Base-by-base conservation (phyloP, 2,329 filamentous ascomycete genomes). In the Leptosphaerulina australis region DNA sequence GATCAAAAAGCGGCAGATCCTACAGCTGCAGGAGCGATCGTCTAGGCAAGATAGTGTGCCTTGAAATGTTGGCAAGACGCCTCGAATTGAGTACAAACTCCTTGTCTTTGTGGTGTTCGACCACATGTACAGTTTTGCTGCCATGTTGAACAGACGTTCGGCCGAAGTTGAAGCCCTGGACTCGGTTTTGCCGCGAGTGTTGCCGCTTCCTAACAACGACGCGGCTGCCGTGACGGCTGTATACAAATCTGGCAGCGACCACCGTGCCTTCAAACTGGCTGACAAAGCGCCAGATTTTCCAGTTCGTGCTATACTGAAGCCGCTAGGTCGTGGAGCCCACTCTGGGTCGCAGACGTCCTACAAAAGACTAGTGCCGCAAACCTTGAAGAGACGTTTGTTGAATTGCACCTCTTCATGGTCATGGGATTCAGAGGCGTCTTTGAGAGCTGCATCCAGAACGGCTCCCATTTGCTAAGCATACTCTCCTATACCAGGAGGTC, bases 281-380 rank as follows among this genome's bases (percentile, higher is more conserved):
- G 3, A 28, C 17, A 7, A 22, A 24, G n/a, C n/a, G n/a, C n/a
- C n/a, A n/a, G n/a, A n/a, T n/a, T n/a, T n/a, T n/a, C n/a, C n/a
- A n/a, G n/a, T n/a, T n/a, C n/a, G n/a, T n/a, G 60, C 11, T 68
- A 64, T 26, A 38, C 40, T 0, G 40, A 50, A 2, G 48, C 43
- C 6, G 53, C 63, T 2, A 47, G 47, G n/a, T 11, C 49, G 3
- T 67, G 54, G 48, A 39, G 36, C 18, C 40, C 24, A 3, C 18
- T 56, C 11, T 60, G 55, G 56, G 24, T 55, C 4, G 12, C 33
- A 11, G 14, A 37, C 5, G 5, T 54, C 8, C 14, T 59, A 14
- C 10, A 14, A 1, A 15, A 14, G 5, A 11, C 36, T 14, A 20
- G 20, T 57, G 22, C 21, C 2, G 6, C 28, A 24, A 30, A 35